phyloP scores from a whole-genome alignment of 2,329 filamentous ascomycete genomes.

The Trichoderma harzianum region DNA sequence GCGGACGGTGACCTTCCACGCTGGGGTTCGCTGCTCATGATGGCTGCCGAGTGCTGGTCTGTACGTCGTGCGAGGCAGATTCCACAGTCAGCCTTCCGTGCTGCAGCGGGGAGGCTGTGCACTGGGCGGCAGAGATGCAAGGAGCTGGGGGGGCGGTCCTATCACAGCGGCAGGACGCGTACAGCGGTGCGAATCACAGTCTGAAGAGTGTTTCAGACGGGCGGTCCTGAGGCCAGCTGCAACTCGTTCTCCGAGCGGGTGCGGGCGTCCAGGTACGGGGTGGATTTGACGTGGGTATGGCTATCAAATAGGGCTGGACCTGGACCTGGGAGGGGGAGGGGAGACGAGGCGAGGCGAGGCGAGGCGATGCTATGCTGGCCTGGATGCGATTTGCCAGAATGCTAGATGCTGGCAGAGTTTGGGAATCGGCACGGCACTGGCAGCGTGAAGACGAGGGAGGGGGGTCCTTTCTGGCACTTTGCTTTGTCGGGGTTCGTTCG shows the following conservation, averaged over 20 bases:
- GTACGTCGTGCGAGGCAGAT: conserved; percentile 40
- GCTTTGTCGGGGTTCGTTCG: conserved; percentile 17
- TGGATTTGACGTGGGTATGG: conserved; percentile 12
- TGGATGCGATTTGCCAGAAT: not conserved
- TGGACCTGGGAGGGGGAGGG: not conserved
- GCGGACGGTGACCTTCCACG: conserved; percentile 60
- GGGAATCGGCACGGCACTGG: conserved; percentile 7
- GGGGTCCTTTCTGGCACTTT: conserved; percentile 3
- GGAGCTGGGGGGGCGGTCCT: conserved; percentile 21
- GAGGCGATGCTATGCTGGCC: not conserved
- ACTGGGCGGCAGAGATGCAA: conserved; percentile 24
- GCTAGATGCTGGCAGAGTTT: conserved; percentile 5
- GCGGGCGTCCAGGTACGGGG: conserved; percentile 16
- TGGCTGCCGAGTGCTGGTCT: conserved; percentile 23
- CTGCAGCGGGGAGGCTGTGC: conserved; percentile 37
- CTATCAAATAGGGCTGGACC: conserved; percentile 17
- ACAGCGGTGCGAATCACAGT: conserved; percentile 17
- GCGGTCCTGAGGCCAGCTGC: conserved; percentile 11
- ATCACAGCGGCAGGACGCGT: conserved; percentile 20
- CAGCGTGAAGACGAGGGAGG: conserved; percentile 1
- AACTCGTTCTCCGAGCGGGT: conserved; percentile 11
- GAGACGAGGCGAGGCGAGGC: not conserved
- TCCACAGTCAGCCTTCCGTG: conserved; percentile 43
- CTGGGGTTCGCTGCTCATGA: conserved; percentile 43
- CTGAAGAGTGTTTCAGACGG: conserved; percentile 16